phyloP scores from a whole-genome alignment of 208 protist species.

The Trichomonas gallinae region DNA sequence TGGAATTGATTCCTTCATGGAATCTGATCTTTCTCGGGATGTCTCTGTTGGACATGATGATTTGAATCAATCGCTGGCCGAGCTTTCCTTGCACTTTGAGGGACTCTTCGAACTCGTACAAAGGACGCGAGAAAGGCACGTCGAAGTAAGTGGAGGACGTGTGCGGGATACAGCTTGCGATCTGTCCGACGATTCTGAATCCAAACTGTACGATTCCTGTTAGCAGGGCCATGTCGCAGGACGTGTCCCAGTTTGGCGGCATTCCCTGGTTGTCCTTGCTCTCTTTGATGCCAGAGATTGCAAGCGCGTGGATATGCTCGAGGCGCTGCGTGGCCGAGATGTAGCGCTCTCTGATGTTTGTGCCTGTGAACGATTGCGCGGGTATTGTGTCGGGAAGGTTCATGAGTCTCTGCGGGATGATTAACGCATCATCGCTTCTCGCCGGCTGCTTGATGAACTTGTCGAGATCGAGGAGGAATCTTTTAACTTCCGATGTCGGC shows the following conservation, averaged over 20 bases:
- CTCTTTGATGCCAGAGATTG: background rate
- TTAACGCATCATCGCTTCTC: background rate
- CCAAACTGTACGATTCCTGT: background rate
- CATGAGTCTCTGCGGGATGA: background rate
- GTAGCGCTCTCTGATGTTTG: background rate
- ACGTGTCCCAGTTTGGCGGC: background rate
- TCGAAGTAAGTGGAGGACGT: background rate
- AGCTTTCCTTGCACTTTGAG: background rate
- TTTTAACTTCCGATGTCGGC: background rate
- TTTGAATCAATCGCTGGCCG: background rate
- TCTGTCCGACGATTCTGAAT: background rate
- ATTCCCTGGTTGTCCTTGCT: background rate
- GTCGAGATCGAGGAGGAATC: background rate
- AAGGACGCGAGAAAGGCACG: background rate
- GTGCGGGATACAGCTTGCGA: background rate
- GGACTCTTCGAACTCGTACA: background rate
- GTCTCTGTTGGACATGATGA: background rate
- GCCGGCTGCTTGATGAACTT: background rate
- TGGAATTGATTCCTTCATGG: background rate
- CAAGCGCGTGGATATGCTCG: background rate
- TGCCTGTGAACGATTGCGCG: background rate
- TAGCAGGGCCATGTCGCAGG: background rate
- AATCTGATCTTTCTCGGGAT: background rate
- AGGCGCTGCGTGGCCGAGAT: background rate
- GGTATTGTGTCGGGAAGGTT: background rate